Base-by-base conservation (phyloP, 129 eudicot genomes). In the Chrysanthemum seticuspe region DNA sequence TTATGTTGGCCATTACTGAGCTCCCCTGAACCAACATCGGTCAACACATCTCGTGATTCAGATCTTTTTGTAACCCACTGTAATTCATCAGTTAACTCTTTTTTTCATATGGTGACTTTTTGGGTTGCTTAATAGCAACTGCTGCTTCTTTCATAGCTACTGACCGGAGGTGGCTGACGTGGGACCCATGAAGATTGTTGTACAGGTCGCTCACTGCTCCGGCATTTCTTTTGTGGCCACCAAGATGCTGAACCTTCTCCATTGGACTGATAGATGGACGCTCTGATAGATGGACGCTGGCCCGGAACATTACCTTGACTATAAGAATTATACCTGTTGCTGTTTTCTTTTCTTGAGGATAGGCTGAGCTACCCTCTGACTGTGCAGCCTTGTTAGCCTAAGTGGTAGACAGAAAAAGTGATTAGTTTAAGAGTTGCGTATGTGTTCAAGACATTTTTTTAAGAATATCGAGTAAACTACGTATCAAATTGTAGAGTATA, bases 331-430 rank as follows among this genome's bases (percentile, higher is more conserved):
- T 36, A 15, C 19, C 67, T 76, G 5, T 77, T 77, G 81, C 11
- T 78, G 71, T 54, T 78, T 67, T 83, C 29, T 27, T 27, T 2
- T 27, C 88, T 56, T 60, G 74, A 73, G 68, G n/a, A 67, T 78
- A 80, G 79, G 75, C 67, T 1, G 83, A 83, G 83, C 76, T 79
- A 67, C 76, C 72, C 63, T 78, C 89, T 21, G 79, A 57, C 78
- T 84, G 95, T 57, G 64, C 69, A 29, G 74, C 79, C 80, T 90
- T 93, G 97, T 96, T 90, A 53, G 98, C 96, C 97, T 94, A 66
- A 29, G 72, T 49, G 67, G 56, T 71, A 65, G 10, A 68, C 40
- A 40, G 29, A 40, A 1, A 64, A 2, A 14, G 10, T 2, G 12
- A 61, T 21, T 61, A 5, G 6, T 40, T 21, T 15, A 10, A 61